Percentiles rank a stretch among this genome's conserved stretches.
These are phyloP conservation scores for Malassezia slooffiae DNA, from an alignment of 1,284 basidiomycete species.

Conservation along the genomic window DNA sequence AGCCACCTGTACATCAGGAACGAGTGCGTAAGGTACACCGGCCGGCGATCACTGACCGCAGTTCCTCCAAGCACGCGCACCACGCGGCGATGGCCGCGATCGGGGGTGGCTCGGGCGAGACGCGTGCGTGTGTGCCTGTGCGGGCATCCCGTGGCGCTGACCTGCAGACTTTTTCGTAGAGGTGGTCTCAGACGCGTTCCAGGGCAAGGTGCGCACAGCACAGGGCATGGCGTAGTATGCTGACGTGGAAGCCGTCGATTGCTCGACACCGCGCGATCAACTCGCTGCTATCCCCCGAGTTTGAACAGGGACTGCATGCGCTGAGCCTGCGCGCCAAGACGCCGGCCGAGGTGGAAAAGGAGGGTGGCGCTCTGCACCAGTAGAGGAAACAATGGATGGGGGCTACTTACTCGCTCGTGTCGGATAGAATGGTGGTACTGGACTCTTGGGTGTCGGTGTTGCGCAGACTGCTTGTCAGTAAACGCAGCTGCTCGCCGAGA, in stretches of 20 bases:
- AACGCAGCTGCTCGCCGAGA: too few species aligned
- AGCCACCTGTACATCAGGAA: conserved; percentile 13
- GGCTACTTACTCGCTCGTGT: too few species aligned
- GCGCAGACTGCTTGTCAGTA: too few species aligned
- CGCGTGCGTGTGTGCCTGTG: conserved; percentile 17
- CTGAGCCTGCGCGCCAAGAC: conserved; percentile 39
- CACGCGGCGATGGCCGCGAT: conserved; percentile 46
- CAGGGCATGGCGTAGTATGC: background rate
- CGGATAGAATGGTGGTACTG: too few species aligned
- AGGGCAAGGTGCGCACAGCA: too few species aligned
- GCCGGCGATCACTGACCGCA: background rate
- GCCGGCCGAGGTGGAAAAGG: conserved; percentile 26
- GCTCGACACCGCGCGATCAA: conserved; percentile 40
- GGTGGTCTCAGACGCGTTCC: conserved; percentile 34
- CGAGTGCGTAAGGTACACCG: conserved; percentile 13
- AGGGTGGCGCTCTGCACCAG: background rate
- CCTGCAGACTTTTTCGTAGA: conserved; percentile 38
- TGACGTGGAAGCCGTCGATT: conserved; percentile 40
- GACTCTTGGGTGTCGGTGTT: too few species aligned
- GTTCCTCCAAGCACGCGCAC: conserved; percentile 35
- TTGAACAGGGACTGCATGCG: conserved; percentile 38
- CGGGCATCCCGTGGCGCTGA: background rate
- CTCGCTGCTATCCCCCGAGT: conserved; percentile 28
- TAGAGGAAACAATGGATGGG: too few species aligned
- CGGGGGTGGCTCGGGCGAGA: conserved; percentile 42